Percentiles rank a stretch among this genome's conserved stretches.
phyloP scores from a whole-genome alignment of 164 flowering plant species.

The Piper longum region DNA sequence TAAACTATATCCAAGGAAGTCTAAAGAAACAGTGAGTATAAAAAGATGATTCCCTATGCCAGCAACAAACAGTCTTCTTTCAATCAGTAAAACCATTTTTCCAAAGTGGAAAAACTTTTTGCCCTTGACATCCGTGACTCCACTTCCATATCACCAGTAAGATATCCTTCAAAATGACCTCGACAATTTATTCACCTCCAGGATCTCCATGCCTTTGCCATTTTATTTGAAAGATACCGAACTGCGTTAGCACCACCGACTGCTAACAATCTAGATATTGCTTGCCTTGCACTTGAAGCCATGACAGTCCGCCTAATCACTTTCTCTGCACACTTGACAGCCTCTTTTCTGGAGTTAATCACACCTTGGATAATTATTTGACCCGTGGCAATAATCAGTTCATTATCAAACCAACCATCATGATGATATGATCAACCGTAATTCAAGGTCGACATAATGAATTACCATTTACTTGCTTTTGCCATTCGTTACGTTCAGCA shows the following conservation, averaged over 20 bases:
- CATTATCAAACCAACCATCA: background rate
- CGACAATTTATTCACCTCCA: slow-evolving; percentile 8
- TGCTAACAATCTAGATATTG: slow-evolving; percentile 65
- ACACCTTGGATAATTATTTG: slow-evolving; percentile 19
- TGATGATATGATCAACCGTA: background rate
- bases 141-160: too few species aligned
- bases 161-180: too few species aligned
- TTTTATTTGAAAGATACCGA: slow-evolving; percentile 48
- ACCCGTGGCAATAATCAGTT: slow-evolving; percentile 21
- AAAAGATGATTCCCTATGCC: too few species aligned
- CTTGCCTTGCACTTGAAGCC: slow-evolving; percentile 86
- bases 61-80: too few species aligned
- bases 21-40: too few species aligned
- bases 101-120: too few species aligned
- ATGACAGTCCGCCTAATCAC: slow-evolving; percentile 50
- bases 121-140: too few species aligned
- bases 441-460: slow-evolving; percentile 2
- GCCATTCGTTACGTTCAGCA: slow-evolving; percentile 30
- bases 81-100: too few species aligned
- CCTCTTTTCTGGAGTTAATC: slow-evolving; percentile 49
- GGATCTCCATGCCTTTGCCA: slow-evolving; percentile 74
- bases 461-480: slow-evolving; percentile 34
- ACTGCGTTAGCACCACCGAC: slow-evolving; percentile 53
- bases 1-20: too few species aligned
- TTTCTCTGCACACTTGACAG: slow-evolving; percentile 47